A percentile compares a stretch with the other conserved stretches of the same genome.
Conservation (phyloP, 768 basidiomycete species). For the Boletus sp. region DNA sequence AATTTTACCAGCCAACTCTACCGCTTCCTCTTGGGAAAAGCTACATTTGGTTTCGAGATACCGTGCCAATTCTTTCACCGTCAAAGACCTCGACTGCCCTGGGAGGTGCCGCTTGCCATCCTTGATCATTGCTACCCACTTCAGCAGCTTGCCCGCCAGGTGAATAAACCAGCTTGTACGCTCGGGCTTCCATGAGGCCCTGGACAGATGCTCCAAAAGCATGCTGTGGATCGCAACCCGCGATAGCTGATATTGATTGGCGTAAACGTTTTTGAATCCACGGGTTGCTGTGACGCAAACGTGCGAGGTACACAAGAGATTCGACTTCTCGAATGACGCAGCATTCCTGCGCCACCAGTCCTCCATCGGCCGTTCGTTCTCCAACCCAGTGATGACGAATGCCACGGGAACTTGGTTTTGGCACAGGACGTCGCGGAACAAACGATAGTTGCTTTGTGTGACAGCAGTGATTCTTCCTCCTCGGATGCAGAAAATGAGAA, state of each 20-base stretch:
- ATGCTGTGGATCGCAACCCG: constrained; percentile 21
- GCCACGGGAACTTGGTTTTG: constrained; percentile 30
- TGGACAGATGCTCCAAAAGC: constrained; percentile 18
- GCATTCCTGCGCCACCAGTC: constrained; percentile 33
- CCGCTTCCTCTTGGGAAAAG: constrained; percentile 12
- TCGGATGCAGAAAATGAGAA: constrained; percentile 34
- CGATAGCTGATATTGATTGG: constrained; percentile 32
- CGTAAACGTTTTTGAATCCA: constrained; percentile 21
- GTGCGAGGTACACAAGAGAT: constrained; percentile 26
- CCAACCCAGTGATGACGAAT: constrained; percentile 31
- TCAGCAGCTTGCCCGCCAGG: constrained; percentile 18
- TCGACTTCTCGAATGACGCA: constrained; percentile 19
- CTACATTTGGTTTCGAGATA: constrained; percentile 16
- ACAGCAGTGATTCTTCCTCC: constrained; percentile 27
- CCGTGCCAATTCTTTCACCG: constrained; percentile 11
- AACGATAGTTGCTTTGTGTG: constrained; percentile 24
- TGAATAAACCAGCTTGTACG: constrained; percentile 20
- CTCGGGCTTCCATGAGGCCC: constrained; percentile 20
- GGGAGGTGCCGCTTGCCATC: background rate
- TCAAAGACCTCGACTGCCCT: constrained; percentile 4
- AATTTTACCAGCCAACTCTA: constrained; percentile 15
- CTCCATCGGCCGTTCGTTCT: constrained; percentile 30
- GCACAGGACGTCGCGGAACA: constrained; percentile 29
- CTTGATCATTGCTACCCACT: constrained; percentile 15
- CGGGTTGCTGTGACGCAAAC: constrained; percentile 38